Base-by-base conservation (phyloP, 1,284 basidiomycete species). In the Malassezia brasiliensis region DNA sequence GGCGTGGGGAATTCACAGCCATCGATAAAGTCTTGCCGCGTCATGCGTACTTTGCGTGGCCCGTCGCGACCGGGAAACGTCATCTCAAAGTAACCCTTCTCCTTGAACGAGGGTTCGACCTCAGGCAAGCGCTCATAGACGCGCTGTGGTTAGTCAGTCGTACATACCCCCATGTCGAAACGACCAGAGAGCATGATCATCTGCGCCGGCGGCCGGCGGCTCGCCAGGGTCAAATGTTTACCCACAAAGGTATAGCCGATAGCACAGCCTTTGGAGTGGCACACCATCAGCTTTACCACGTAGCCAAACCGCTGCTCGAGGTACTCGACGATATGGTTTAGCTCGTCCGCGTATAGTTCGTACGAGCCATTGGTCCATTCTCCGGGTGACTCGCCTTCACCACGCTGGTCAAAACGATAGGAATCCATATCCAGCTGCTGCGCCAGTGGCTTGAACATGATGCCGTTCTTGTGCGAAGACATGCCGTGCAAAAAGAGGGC, bases 401-500 rank as follows among this genome's bases (percentile, higher is more conserved):
- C 55, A 31, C 50, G 38, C 20, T 44, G 19, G 32, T 57, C 55
- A 28, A 32, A 57, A 14, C 55, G 50, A 17, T 52, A 52, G 2
- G 55, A 57, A 36, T 57, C 55, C 32, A 57, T 57, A 1, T 19
- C 8, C 17, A 57, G 35, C 15, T 19, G 32, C 20, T 39, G 25
- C 28, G 55, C 46, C 3, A 51, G 25, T 7, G 55, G 45, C 20
- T 32, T 32, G 30, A 52, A 57, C 15, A 57, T 48, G 25, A 57
- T 14, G 11, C 44, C 44, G 36, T 57, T 52, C 50, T 57, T 57
- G 37, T 57, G 50, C 22, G 55, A 44, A 5, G 32, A 12, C 19
- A 50, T 35, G 9, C 55, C 55, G 22, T 57, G 55, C n/a, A 46
- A 35, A n/a, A 57, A 35, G 10, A 57, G 11, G 11, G 55, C 50